These are phyloP conservation scores for Neonectria faginata DNA, from an alignment of 2,329 filamentous ascomycete genomes.

Conservation along the genomic window DNA sequence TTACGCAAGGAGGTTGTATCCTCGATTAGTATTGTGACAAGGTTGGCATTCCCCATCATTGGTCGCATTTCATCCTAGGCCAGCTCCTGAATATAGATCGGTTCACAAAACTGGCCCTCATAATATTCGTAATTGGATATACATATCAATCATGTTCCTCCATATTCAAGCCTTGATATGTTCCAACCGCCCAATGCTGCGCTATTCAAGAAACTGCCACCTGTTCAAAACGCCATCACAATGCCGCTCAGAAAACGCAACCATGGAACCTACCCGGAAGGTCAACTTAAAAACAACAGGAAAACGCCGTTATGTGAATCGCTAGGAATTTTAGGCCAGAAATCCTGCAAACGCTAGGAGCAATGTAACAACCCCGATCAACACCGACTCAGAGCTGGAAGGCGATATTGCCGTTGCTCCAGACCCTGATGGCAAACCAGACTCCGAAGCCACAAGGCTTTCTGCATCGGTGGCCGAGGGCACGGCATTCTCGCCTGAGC, in stretches of 20 bases:
- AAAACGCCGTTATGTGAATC: conserved; percentile 1
- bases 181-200: background rate
- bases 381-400: background rate
- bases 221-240: background rate
- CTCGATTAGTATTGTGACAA: background rate
- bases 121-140: background rate
- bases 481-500: conserved; percentile 59
- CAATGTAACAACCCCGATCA: conserved; percentile 26
- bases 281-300: background rate
- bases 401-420: conserved; percentile 26
- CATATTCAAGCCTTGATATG: background rate
- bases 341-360: conserved; percentile 34
- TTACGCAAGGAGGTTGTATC: background rate
- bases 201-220: background rate
- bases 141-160: background rate
- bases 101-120: background rate
- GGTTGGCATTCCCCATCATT: background rate
- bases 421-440: conserved; percentile 49
- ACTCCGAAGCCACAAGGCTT: conserved; percentile 62
- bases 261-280: background rate
- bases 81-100: background rate
- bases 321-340: conserved; percentile 24
- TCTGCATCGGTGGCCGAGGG: conserved; percentile 65
- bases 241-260: background rate
- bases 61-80: background rate